Percentiles rank a stretch among this genome's conserved stretches.
Evolutionary conservation across 129 eudicot genomes (phyloP).

Genomic region (Tagetes erecta): DNA sequence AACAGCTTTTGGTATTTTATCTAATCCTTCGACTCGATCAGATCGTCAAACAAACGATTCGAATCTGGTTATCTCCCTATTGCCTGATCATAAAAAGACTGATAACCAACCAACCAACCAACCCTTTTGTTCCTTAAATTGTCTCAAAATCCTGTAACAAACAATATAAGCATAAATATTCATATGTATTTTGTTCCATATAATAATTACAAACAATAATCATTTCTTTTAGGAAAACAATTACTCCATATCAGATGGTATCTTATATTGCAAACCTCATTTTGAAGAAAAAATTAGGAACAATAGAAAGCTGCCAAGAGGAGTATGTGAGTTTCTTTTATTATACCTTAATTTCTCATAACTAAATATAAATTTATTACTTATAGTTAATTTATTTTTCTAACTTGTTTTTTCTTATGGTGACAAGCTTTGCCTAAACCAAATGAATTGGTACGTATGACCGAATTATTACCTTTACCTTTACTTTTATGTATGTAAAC

Average conservation of each 20-base stretch:
- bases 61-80: not conserved
- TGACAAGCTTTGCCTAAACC: conserved; percentile 38
- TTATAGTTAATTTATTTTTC: not conserved
- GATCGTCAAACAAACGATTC: not conserved
- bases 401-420: conserved; percentile 21
- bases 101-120: too few relatives aligned
- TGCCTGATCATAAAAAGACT: too few relatives aligned
- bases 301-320: conserved; percentile 46
- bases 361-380: not conserved
- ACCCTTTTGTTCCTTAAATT: too few relatives aligned
- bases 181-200: not conserved
- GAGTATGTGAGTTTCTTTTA: conserved; percentile 43
- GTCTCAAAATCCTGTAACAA: not conserved
- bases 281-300: conserved; percentile 64
- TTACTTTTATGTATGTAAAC: not conserved
- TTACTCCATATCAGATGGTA: conserved; percentile 56
- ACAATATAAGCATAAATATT: not conserved
- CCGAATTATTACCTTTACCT: not conserved
- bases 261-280: conserved; percentile 73
- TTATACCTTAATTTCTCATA: not conserved
- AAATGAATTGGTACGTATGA: conserved; percentile 35
- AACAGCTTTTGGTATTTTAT: conserved; percentile 21
- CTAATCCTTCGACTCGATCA: not conserved
- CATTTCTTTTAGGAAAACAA: conserved; percentile 43
- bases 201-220: not conserved